A percentile compares a stretch with the other conserved stretches of the same genome.
phyloP scores from a whole-genome alignment of 768 basidiomycete species.

The Pleurotus tuoliensis region DNA sequence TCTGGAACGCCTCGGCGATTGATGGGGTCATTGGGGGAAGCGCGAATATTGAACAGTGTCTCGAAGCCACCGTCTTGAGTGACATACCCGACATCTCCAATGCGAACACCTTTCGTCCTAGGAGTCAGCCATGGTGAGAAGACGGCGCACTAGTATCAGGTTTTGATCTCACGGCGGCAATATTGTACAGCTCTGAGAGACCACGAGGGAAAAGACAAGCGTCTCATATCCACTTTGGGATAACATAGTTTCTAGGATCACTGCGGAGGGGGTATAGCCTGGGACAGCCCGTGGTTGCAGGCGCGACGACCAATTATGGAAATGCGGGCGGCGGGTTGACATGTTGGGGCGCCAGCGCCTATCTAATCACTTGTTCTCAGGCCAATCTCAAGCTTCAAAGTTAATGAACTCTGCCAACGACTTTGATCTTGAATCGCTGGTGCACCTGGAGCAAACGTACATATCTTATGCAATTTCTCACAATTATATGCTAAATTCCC shows the following conservation, averaged over 20 bases:
- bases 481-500: neutral
- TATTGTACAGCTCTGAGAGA: too few species aligned
- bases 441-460: conserved; percentile 62
- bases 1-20: conserved; percentile 5
- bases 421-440: conserved; percentile 58
- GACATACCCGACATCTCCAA: conserved; percentile 20
- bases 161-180: too few species aligned
- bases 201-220: too few species aligned
- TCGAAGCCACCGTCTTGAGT: conserved; percentile 19
- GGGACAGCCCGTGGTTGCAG: too few species aligned
- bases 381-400: neutral
- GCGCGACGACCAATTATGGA: too few species aligned
- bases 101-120: conserved; percentile 16
- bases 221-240: too few species aligned
- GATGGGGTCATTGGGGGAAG: conserved; percentile 3
- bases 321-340: too few species aligned
- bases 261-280: too few species aligned
- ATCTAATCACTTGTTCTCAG: neutral
- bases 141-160: neutral
- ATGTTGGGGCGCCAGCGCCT: neutral
- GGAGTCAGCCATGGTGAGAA: neutral
- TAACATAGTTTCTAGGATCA: too few species aligned
- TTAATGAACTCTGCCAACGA: conserved; percentile 14
- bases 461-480: conserved; percentile 10
- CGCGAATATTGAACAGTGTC: conserved; percentile 17